Conservation (phyloP, 768 basidiomycete species). For the Trametes cingulata region DNA sequence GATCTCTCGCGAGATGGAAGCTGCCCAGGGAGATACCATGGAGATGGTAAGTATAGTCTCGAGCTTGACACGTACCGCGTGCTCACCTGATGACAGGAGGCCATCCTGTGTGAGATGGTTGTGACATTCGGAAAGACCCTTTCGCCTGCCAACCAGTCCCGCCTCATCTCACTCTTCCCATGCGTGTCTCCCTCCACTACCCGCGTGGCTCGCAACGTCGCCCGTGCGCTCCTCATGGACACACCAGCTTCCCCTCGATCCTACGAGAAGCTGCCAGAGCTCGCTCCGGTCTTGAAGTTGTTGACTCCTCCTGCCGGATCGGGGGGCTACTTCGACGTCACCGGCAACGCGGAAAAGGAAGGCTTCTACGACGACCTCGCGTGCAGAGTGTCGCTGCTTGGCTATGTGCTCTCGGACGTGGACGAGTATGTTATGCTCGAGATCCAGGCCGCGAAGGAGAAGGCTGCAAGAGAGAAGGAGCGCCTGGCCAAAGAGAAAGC, state of each 20-base stretch:
- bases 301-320: slow-evolving; percentile 47
- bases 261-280: slow-evolving; percentile 42
- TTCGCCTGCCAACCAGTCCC: slow-evolving; percentile 50
- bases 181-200: slow-evolving; percentile 49
- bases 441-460: slow-evolving; percentile 18
- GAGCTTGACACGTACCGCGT: not conserved
- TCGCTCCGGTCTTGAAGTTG: slow-evolving; percentile 50
- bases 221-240: slow-evolving; percentile 45
- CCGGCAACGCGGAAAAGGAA: slow-evolving; percentile 45
- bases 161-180: slow-evolving; percentile 51
- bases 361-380: slow-evolving; percentile 63
- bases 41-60: slow-evolving; percentile 16
- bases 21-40: slow-evolving; percentile 25
- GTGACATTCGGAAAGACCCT: slow-evolving; percentile 42
- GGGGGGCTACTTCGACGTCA: slow-evolving; percentile 51
- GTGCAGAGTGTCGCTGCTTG: slow-evolving; percentile 57
- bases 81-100: slow-evolving; percentile 40
- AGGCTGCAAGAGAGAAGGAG: slow-evolving; percentile 16
- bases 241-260: not conserved
- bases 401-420: slow-evolving; percentile 58
- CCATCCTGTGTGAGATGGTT: slow-evolving; percentile 46
- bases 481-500: slow-evolving; percentile 32
- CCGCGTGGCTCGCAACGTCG: slow-evolving; percentile 60
- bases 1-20: slow-evolving; percentile 45
- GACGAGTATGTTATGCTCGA: slow-evolving; percentile 57